Conservation (phyloP, 208 protist species). For the Acanthamoeba sp. region DNA sequence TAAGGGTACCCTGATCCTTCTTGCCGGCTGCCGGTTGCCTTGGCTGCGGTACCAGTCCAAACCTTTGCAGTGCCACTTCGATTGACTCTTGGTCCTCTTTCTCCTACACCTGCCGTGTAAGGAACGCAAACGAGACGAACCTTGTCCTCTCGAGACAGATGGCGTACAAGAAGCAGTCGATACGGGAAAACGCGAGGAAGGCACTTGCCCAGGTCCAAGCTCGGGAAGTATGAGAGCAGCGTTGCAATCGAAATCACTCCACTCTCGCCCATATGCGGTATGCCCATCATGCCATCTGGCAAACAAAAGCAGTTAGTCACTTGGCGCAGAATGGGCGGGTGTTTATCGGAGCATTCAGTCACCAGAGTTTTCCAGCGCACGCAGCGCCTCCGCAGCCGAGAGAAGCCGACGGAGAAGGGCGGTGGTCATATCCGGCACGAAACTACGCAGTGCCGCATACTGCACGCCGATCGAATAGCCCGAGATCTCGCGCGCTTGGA, state of each 20-base stretch:
- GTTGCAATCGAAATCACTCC: slow-evolving; percentile 27
- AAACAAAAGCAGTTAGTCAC: not conserved
- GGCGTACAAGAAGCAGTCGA: slow-evolving; percentile 17
- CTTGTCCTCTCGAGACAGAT: not conserved
- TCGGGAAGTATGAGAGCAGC: slow-evolving; percentile 23
- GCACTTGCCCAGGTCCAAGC: not conserved
- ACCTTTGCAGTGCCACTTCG: slow-evolving; percentile 39
- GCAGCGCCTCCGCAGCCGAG: slow-evolving; percentile 35
- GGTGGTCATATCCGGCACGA: slow-evolving; percentile 41
- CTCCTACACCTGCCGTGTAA: not conserved
- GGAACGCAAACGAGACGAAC: not conserved
- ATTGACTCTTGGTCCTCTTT: slow-evolving; percentile 70
- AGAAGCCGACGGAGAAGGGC: slow-evolving; percentile 42
- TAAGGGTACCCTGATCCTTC: not conserved
- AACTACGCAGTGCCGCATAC: slow-evolving; percentile 40
- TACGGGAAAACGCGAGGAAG: slow-evolving; percentile 58
- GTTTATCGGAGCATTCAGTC: not conserved
- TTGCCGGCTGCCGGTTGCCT: not conserved
- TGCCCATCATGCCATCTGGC: slow-evolving; percentile 49
- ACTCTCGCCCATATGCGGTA: slow-evolving; percentile 58
- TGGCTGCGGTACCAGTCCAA: slow-evolving; percentile 7
- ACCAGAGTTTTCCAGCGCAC: slow-evolving; percentile 57
- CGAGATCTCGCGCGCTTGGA: slow-evolving; percentile 84
- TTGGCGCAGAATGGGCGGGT: not conserved
- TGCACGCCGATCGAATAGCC: slow-evolving; percentile 59